Evolutionary conservation across 768 basidiomycete species (phyloP), one percentile per base, ranked within the genome.

Genomic region (Boletus rubescentipes): DNA sequence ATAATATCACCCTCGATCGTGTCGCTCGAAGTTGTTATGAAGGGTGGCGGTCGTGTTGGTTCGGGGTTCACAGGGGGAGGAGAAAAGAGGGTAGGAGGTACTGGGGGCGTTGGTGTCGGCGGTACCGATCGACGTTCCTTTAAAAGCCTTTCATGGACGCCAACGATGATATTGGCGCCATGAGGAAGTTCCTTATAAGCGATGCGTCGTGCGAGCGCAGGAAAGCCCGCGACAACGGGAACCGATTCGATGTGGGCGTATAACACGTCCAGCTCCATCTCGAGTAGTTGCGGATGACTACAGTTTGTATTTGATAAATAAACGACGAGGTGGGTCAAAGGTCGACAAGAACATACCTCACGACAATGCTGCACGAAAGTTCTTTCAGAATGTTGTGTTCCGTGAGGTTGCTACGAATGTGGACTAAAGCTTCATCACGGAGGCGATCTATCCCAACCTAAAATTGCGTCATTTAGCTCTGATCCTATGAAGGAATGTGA

Each of bases 251-350:
- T 53, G 36, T 49, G 32, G 1, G 55, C 9, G 49, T 57, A 53
- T 18, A 66, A 39, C 12, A 63, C 9, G 15, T 66, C 58, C 3
- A 66, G 57, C 9, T 68, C 55, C 58, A 66, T 56, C 30, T 63
- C 45, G n/a, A 66, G 34, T 1, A 66, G 34, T 35, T 40, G 32
- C 0, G 51, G 49, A 31, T 66, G 38, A 16, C 65, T 62, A n/a
- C 26, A 37, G 6, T 6, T 26, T 21, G 12, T 16, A 30, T 18
- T 4, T 15, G 16, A 20, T 56, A 9, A 53, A 7, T 9, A 34
- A 21, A 21, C 10, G 15, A 42, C 2, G 3, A 5, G 15, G 12
- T n/a, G 12, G 2, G n/a, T 15, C 2, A 9, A 26, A 37, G 15
- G 35, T 23, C 12, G 15, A 29, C n/a, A 8, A 1, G 20, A 12